A percentile compares a stretch with the other conserved stretches of the same genome.
phyloP scores from a whole-genome alignment of 768 basidiomycete species.

The Podaxis mareebaensis region DNA sequence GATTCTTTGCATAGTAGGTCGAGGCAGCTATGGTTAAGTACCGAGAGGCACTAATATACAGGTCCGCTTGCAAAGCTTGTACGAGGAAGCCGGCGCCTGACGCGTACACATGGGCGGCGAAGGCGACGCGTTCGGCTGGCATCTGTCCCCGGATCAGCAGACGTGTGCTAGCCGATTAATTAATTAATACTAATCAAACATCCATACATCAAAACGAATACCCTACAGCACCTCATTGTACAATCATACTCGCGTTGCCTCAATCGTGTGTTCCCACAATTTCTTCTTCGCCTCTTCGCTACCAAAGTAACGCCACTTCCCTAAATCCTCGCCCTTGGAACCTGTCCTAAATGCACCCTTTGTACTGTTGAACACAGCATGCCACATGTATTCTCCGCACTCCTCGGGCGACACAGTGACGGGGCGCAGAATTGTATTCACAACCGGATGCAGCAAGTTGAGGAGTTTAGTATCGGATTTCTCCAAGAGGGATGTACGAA shows the following conservation, averaged over 20 bases:
- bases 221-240: background rate
- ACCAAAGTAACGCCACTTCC: slow-evolving; percentile 35
- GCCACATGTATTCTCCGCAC: slow-evolving; percentile 41
- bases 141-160: background rate
- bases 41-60: background rate
- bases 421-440: slow-evolving; percentile 25
- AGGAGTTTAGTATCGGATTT: slow-evolving; percentile 29
- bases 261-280: slow-evolving; percentile 37
- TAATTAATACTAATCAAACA: too few relatives aligned
- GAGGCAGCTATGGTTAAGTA: background rate
- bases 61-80: background rate
- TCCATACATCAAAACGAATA: too few relatives aligned
- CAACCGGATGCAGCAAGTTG: slow-evolving; percentile 21
- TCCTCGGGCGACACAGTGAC: slow-evolving; percentile 27
- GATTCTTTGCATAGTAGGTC: background rate
- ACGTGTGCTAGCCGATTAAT: background rate
- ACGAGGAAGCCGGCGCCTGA: background rate
- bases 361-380: slow-evolving; percentile 28
- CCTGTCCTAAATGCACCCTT: slow-evolving; percentile 34
- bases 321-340: slow-evolving; percentile 36
- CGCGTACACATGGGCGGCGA: background rate
- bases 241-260: slow-evolving; percentile 10
- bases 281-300: slow-evolving; percentile 34
- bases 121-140: background rate
- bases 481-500: slow-evolving; percentile 33